Evolutionary conservation across 805 yeast species (phyloP), one percentile per base, ranked within the genome.

Genomic region (Kluyveromyces nonfermentans): DNA sequence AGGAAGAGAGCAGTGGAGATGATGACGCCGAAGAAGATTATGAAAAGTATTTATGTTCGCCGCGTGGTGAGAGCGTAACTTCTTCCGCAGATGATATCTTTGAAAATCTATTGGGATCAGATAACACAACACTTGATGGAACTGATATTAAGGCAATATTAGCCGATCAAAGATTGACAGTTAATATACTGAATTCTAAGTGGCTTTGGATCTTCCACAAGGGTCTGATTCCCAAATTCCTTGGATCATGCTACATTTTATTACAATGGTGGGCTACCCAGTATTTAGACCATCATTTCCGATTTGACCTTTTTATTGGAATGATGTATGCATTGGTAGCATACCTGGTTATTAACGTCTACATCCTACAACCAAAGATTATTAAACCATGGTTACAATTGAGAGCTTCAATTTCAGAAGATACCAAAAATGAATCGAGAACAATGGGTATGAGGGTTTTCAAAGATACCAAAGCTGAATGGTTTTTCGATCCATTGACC

Each of bases 221-320:
- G 10, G 60, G 59, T 4, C 28, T 56, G 7, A 25, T 59, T 15
- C 62, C 65, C 7, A 57, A 57, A 48, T 15, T 66, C 5, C 49
- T 70, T 1, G 72, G 70, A 17, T 53, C 71, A 5, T 31, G 48
- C 0, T 80, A 74, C 58, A 74, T 80, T 7, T 46, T 67, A 2
- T 55, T 77, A 30, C 86, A 80, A 56, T 79, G 86, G 83, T 82
- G 86, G 85, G 77, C 85, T 19, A 78, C 85, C 2, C 77, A 81
- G 64, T 82, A 82, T 53, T 59, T 82, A 46, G 86, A 80, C 56
- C 87, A 80, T 59, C 88, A 81, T 59, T 82, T 80, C 73, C 68
- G 85, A 46, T 59, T 80, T 31, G 87, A 82, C 55, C 62, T 80
- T 42, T 59, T 79, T 33, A 66, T 67, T 14, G 86, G 86, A 7